phyloP scores from a whole-genome alignment of 2,329 filamentous ascomycete species.

The Samsoniella hepiali region DNA sequence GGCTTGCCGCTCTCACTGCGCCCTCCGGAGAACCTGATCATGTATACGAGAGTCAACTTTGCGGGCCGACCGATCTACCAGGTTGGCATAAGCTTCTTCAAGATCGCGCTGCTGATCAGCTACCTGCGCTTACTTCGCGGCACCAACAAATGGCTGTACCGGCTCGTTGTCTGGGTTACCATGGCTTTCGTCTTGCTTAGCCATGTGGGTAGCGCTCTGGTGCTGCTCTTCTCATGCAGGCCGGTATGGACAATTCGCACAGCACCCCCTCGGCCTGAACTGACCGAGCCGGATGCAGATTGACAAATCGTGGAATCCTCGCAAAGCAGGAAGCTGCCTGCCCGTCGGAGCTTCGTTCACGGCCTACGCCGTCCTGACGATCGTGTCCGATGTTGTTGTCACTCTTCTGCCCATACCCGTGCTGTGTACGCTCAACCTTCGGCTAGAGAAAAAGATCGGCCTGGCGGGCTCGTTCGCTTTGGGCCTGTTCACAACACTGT shows the following conservation, averaged over 20 bases:
- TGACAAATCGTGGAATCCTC: neutral
- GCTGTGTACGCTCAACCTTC: too few relatives aligned
- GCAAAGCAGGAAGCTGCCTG: slow-evolving; percentile 41
- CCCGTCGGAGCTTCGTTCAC: slow-evolving; percentile 48
- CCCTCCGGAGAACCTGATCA: neutral
- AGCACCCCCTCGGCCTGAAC: too few relatives aligned
- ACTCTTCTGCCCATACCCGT: too few relatives aligned
- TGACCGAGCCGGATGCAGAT: too few relatives aligned
- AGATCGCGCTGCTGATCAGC: neutral
- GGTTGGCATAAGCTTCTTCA: neutral
- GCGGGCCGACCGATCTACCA: neutral
- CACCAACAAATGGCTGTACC: neutral
- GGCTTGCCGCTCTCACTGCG: neutral
- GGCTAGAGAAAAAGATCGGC: too few relatives aligned
- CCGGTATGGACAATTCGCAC: too few relatives aligned
- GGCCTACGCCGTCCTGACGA: slow-evolving; percentile 49
- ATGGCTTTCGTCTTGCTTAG: neutral
- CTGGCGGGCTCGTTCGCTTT: too few relatives aligned
- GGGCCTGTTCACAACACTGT: too few relatives aligned
- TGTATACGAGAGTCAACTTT: neutral
- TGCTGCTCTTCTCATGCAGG: too few relatives aligned
- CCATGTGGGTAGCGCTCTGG: too few relatives aligned
- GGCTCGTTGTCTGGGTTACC: neutral
- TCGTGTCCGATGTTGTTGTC: slow-evolving; percentile 43
- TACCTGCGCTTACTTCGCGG: neutral